Evolutionary conservation across 805 yeast species (phyloP), one percentile per base, ranked within the genome.

Genomic region (Candida awuae): DNA sequence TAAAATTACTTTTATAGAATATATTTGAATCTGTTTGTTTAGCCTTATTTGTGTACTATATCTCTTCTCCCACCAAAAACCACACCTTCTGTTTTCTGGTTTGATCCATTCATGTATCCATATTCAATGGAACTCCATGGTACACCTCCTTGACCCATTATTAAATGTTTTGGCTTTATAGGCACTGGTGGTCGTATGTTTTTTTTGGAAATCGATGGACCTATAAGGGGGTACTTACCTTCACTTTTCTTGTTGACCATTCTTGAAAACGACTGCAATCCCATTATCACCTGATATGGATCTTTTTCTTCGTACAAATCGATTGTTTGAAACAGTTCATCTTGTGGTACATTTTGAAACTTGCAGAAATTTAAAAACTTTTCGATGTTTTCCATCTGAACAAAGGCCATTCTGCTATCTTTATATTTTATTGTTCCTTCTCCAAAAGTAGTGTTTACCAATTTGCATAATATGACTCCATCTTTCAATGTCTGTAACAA

Each of bases 351-450:
- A 2, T 90, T 90, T 37, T 77, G 65, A 4, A 54, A 38, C 46
- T 77, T 73, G 35, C 86, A 77, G 39, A 79, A 75, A 6, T 67
- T 61, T 28, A 85, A 61, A 52, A 85, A 85, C 46, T 74, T 73
- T 35, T 85, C 75, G 25, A 85, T 84, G 52, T 84, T 84, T 53
- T 85, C 95, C 95, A 85, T 85, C 59, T 79, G 75, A 13, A 77
- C 72, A 55, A 84, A 85, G 3, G 94, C 90, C 80, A 84, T 77
- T 37, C 67, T 65, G 9, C 85, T 74, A 35, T 66, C 67, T 54
- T 80, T 84, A 55, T 58, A 77, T 45, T 68, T 72, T 4, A 66
- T 54, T 2, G 63, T 57, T 9, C 45, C 39, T 1, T 64, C 59
- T 6, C 66, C 65, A 53, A 55, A 58, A 14, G 74, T 64, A 1